Conservation (phyloP, 176 grass and related monocot species). For the Secale cereale region DNA sequence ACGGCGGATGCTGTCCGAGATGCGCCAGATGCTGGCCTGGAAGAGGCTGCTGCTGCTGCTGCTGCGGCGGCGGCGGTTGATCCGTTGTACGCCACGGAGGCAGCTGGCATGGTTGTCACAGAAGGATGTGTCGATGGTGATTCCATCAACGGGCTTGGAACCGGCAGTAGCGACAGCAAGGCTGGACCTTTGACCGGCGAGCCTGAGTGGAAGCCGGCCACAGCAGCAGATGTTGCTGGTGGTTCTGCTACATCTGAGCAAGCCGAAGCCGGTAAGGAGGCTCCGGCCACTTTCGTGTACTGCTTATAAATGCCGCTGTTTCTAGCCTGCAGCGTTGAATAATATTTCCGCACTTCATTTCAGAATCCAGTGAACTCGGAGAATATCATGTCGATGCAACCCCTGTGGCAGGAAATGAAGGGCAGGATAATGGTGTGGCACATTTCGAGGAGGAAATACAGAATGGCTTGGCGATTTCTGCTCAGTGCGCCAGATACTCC, state of each 20-base stretch:
- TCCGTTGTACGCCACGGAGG: conserved; percentile 23
- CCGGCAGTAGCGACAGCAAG: not conserved
- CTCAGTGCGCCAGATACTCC: conserved; percentile 48
- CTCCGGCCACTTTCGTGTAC: not conserved
- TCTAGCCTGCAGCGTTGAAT: not conserved
- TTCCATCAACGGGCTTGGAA: not conserved
- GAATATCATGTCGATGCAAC: not conserved
- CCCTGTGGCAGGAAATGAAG: not conserved
- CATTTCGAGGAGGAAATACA: conserved; percentile 6
- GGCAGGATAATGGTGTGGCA: not conserved
- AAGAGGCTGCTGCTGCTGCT: not conserved
- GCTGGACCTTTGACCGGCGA: not conserved
- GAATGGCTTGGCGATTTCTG: not conserved
- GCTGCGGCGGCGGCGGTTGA: not conserved
- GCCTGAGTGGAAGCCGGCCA: not conserved
- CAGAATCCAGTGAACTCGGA: not conserved
- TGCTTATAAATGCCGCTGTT: not conserved
- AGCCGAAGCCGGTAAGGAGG: conserved; percentile 21
- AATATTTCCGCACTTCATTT: not conserved
- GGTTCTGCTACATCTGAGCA: not conserved
- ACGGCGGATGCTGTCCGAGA: not conserved
- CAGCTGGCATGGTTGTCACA: conserved; percentile 22
- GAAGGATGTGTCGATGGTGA: conserved; percentile 2
- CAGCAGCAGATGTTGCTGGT: not conserved
- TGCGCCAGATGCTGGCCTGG: not conserved